These are phyloP conservation scores for Boletus rufocinnamomeus DNA, from an alignment of 768 basidiomycete genomes.

Conservation along the genomic window DNA sequence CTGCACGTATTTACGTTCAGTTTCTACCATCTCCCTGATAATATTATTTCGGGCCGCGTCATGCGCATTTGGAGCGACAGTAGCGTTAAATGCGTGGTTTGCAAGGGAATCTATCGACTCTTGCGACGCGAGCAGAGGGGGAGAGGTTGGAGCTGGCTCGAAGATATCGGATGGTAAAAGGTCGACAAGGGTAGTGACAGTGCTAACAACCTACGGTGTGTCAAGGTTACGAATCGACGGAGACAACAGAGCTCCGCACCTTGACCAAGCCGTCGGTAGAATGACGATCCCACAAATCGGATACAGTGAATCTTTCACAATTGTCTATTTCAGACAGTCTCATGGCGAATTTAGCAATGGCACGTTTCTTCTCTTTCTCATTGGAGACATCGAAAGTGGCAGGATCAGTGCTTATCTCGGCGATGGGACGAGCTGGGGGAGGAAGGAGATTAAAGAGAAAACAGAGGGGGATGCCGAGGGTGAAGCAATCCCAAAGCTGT, in stretches of 20 bases:
- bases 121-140: slow-evolving; percentile 54
- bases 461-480: slow-evolving; percentile 90
- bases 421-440: slow-evolving; percentile 41
- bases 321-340: slow-evolving; percentile 70
- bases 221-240: background rate
- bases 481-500: slow-evolving; percentile 92
- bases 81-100: slow-evolving; percentile 42
- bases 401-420: slow-evolving; percentile 64
- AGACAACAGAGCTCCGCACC: slow-evolving; percentile 47
- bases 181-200: slow-evolving; percentile 83
- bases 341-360: slow-evolving; percentile 91
- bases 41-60: slow-evolving; percentile 75
- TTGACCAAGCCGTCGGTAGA: slow-evolving; percentile 95
- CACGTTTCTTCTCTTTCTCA: slow-evolving; percentile 86
- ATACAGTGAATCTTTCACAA: slow-evolving; percentile 85
- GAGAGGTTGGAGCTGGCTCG: slow-evolving; percentile 60
- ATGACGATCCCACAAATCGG: slow-evolving; percentile 87
- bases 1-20: slow-evolving; percentile 94
- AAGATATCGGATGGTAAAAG: slow-evolving; percentile 71
- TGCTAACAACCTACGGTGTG: slow-evolving; percentile 72
- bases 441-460: slow-evolving; percentile 95
- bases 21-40: slow-evolving; percentile 88
- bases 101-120: slow-evolving; percentile 61
- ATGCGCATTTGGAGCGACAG: slow-evolving; percentile 53
- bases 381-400: slow-evolving; percentile 65